A percentile compares a stretch with the other conserved stretches of the same genome.
Evolutionary conservation across 768 basidiomycete species (phyloP).

Genomic region (Boletus subcaerulescens): DNA sequence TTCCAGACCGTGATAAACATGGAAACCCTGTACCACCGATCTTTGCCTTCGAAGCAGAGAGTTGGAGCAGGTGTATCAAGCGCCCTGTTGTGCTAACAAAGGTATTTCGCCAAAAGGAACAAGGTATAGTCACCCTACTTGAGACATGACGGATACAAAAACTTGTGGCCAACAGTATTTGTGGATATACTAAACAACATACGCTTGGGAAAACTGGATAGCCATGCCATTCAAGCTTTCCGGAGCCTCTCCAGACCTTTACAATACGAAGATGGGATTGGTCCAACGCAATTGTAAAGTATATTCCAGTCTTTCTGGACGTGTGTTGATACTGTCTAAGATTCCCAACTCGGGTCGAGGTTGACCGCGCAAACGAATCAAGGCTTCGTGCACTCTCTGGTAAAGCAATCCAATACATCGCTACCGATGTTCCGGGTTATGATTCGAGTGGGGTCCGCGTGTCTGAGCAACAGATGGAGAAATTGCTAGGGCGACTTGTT

Average conservation of each 20-base stretch:
- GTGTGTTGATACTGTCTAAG: constrained; percentile 33
- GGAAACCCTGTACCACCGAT: constrained; percentile 45
- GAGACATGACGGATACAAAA: not conserved
- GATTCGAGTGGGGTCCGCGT: constrained; percentile 43
- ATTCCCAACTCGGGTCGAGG: constrained; percentile 68
- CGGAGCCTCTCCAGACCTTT: constrained; percentile 52
- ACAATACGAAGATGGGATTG: constrained; percentile 65
- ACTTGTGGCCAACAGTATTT: constrained; percentile 44
- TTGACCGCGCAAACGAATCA: constrained; percentile 61
- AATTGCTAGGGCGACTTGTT: constrained; percentile 58
- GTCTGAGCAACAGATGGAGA: constrained; percentile 37
- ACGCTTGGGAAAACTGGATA: constrained; percentile 67
- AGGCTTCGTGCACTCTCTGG: constrained; percentile 48
- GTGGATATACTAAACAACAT: constrained; percentile 86
- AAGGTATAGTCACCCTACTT: constrained; percentile 39
- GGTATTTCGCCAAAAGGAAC: constrained; percentile 88
- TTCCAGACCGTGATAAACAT: constrained; percentile 49
- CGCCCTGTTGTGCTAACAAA: constrained; percentile 54
- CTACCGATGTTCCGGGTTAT: constrained; percentile 44
- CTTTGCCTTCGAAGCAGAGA: constrained; percentile 79
- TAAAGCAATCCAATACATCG: constrained; percentile 36
- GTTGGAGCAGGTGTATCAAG: constrained; percentile 69
- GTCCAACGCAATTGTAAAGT: constrained; percentile 74
- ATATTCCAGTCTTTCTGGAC: not conserved
- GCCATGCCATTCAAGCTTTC: constrained; percentile 47